Evolutionary conservation across 345 rosid species (phyloP).

Genomic region (Salix dunnii): DNA sequence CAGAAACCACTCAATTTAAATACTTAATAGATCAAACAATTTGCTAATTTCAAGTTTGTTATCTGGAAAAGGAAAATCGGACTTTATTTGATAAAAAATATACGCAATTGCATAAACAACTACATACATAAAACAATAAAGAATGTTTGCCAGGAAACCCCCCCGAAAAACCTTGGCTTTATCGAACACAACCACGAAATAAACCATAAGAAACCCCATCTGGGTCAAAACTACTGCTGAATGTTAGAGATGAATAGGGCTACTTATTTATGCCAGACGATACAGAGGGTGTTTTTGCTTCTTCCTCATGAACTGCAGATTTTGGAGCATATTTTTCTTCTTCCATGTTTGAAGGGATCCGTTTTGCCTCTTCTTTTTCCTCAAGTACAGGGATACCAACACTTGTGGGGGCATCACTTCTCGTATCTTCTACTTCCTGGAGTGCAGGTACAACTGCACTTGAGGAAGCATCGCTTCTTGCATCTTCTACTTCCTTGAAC

Average conservation of each 20-base stretch:
- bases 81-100: conserved; percentile 19
- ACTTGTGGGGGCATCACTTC: conserved; percentile 17
- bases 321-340: neutral
- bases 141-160: neutral
- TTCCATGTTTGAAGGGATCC: neutral
- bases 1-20: neutral
- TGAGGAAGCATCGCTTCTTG: conserved; percentile 13
- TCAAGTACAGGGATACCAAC: conserved; percentile 1
- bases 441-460: conserved; percentile 5
- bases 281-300: conserved; percentile 21
- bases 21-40: neutral
- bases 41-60: neutral
- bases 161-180: conserved; percentile 1
- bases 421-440: conserved; percentile 1
- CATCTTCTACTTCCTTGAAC: conserved; percentile 3
- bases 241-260: neutral
- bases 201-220: neutral
- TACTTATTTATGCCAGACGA: conserved; percentile 16
- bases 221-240: conserved; percentile 1
- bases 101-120: conserved; percentile 8
- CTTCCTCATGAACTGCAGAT: neutral
- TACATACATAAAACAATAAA: conserved; percentile 12
- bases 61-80: conserved; percentile 1
- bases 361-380: conserved; percentile 20
- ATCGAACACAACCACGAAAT: conserved; percentile 5